Conservation (phyloP, 495 filamentous ascomycete genomes). For the Pyrenula aspistea region DNA sequence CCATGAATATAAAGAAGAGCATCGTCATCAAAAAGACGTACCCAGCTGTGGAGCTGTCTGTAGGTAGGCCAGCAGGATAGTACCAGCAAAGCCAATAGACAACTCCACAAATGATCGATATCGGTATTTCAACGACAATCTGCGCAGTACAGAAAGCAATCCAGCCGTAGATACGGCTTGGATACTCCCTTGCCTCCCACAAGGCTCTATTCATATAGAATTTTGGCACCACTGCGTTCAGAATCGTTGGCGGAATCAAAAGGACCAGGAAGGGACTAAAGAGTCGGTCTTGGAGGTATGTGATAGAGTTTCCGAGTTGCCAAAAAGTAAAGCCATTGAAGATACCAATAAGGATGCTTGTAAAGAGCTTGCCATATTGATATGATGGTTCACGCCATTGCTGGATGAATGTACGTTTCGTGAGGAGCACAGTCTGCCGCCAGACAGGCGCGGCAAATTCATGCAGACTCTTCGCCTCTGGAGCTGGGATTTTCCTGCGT, state of each 20-base stretch:
- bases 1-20: conserved; percentile 70
- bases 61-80: conserved; percentile 60
- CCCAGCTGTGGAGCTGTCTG: conserved; percentile 49
- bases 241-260: conserved; percentile 56
- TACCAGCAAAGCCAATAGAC: conserved; percentile 77
- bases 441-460: conserved; percentile 54
- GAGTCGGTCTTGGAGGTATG: conserved; percentile 70
- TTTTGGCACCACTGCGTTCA: conserved; percentile 73
- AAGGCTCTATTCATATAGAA: conserved; percentile 69
- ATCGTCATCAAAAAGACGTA: conserved; percentile 79
- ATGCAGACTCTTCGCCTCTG: conserved; percentile 24
- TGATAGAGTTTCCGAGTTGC: conserved; percentile 51
- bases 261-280: conserved; percentile 69
- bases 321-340: conserved; percentile 86
- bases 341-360: conserved; percentile 53
- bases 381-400: conserved; percentile 66
- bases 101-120: conserved; percentile 45
- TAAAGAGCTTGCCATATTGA: conserved; percentile 63
- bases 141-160: conserved; percentile 69
- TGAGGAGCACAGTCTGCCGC: conserved; percentile 47
- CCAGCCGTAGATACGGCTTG: conserved; percentile 72
- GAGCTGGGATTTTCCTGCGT: conserved; percentile 33
- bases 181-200: conserved; percentile 66
- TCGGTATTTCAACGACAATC: conserved; percentile 66
- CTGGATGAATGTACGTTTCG: conserved; percentile 52